Conservation (phyloP, 257 asterid genomes). For the Dorcoceras hygrometricum region DNA sequence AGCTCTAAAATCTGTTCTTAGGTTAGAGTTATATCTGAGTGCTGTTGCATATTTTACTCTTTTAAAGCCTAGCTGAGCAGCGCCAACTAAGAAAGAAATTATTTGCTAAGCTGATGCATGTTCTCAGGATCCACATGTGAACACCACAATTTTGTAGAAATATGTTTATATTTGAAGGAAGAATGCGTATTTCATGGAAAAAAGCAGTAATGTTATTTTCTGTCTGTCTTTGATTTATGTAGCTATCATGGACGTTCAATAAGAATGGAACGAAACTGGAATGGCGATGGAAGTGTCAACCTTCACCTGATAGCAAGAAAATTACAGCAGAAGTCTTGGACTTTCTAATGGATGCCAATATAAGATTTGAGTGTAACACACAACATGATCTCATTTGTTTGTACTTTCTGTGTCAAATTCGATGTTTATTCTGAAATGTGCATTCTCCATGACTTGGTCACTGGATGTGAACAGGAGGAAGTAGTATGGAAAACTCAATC, state of each 20-base stretch:
- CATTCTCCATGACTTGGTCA: conserved; percentile 10
- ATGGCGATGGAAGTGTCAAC: conserved; percentile 97
- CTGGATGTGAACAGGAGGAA: conserved; percentile 61
- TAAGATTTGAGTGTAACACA: conserved; percentile 81
- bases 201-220: background rate
- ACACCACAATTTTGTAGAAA: background rate
- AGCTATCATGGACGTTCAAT: conserved; percentile 92
- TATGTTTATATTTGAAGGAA: background rate
- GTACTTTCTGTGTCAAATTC: background rate
- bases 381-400: background rate
- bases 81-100: background rate
- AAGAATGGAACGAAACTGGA: conserved; percentile 89
- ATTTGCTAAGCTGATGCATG: background rate
- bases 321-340: conserved; percentile 71
- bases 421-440: background rate
- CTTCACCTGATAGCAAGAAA: conserved; percentile 49
- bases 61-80: background rate
- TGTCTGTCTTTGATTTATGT: conserved; percentile 20
- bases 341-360: conserved; percentile 92
- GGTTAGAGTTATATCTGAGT: too few species aligned
- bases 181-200: background rate
- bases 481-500: conserved; percentile 70
- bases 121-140: conserved; percentile 1
- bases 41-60: too few species aligned
- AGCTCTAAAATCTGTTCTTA: background rate